Evolutionary conservation across 2,329 filamentous ascomycete species (phyloP), one percentile per base, ranked within the genome.

Genomic region (Ascochyta koolunga): DNA sequence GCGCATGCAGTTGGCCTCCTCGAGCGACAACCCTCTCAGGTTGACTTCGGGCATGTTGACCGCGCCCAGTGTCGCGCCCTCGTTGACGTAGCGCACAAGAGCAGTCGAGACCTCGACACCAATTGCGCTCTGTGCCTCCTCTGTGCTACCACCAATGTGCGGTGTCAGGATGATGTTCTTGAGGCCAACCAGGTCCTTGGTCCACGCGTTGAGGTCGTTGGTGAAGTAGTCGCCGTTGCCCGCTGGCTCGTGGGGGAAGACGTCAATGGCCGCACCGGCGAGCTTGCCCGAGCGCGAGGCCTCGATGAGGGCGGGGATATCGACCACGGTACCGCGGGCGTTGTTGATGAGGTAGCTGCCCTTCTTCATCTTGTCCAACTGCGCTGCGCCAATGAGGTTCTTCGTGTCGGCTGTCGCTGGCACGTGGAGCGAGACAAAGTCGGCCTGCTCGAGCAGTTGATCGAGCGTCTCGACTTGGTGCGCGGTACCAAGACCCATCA

Each of bases 11-110:
- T 96, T 87, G 21, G 89, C 86, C 78, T 98, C 92, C 54, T 96
- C 93, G 61, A 91, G 84, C 2, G 92, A 96, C 67, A 97, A 79
- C n/a, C 89, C 92, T 64, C 95, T 89, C 67, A 99, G 83, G 65
- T 87, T 88, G 65, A 96, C 90, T 77, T 98, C 95, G n/a, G 95
- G 95, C 80, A 99, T 82, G 79, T 99, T 99, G 73, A 98, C 95
- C 57, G 93, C 91, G 62, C 92, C 93, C 22, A 96, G 77, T 3
- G 95, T 99, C 51, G 89, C 86, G 56, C 95, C 95, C 76, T 95
- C 91, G 79, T 98, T 99, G 73, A 98, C 95, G 76, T 98, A 99
- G 69, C 90, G 87, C 52, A 96, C 89, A 46, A 99, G 81, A 35
- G 93, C 90, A 41, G 95, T 89, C 60, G 85, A 87, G 54, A 99